Percentiles rank a stretch among this genome's conserved stretches.
phyloP scores from a whole-genome alignment of 2,329 filamentous ascomycete species.

The Aspergillus flavus region DNA sequence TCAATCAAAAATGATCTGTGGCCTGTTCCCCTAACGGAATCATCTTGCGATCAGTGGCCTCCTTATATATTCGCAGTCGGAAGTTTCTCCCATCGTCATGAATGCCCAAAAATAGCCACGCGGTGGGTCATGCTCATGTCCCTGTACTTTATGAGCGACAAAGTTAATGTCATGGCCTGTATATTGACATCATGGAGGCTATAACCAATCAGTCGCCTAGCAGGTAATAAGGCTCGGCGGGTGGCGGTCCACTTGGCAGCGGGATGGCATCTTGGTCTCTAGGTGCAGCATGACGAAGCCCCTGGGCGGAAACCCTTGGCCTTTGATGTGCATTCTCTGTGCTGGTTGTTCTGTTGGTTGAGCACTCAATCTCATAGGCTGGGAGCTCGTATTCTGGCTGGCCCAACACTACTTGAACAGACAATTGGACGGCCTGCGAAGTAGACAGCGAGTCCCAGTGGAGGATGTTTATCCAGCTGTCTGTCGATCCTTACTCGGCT shows the following conservation, averaged over 20 bases:
- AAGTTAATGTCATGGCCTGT: background rate
- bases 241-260: background rate
- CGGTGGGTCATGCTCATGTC: background rate
- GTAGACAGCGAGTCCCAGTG: background rate
- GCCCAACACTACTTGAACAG: background rate
- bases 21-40: no score
- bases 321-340: background rate
- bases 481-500: background rate
- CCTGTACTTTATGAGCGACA: background rate
- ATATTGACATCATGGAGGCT: background rate
- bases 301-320: background rate
- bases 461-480: background rate
- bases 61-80: background rate
- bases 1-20: background rate
- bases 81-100: background rate
- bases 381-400: background rate
- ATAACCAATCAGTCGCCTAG: background rate
- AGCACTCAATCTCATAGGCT: background rate
- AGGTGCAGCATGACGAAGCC: background rate
- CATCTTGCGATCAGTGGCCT: no score
- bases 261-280: background rate
- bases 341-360: background rate
- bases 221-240: background rate
- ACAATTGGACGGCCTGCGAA: background rate
- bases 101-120: background rate